Evolutionary conservation across 2,329 filamentous ascomycete genomes (phyloP), one percentile per base, ranked within the genome.

Genomic region (Torrubiella hemipterigena): DNA sequence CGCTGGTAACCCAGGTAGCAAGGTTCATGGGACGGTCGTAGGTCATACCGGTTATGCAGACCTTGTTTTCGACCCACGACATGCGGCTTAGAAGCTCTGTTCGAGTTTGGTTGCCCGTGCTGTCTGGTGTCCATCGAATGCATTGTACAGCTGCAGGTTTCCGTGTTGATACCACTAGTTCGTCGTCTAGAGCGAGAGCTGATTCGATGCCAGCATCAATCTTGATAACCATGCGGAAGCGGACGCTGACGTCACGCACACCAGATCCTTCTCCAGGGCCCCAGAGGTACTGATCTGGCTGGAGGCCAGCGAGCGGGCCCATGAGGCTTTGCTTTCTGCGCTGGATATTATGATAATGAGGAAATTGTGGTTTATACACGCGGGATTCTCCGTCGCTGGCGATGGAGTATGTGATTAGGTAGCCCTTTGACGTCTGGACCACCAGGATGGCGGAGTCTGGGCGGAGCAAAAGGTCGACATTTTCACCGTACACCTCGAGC

Each of bases 161-260:
- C 35, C 75, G 68, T 1, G 91, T 98, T 5, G 91, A 84, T 31
- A 98, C 87, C 15, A 96, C 68, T 24, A 98, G 64, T 54, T 96
- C 91, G 34, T 94, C 84, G 42, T 96, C 91, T 15, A 96, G 67
- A 3, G 91, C 89, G 33, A 96, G 61, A 9, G 83, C 85, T 46
- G 78, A 83, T 43, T 78, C 77, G 44, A 98, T 95, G 3, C 91
- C 91, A 3, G 91, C 91, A 55, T 98, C 91, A 13, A 98, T 85
- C 51, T 93, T 93, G 49, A 98, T 96, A 11, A 94, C 89, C 82
- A 95, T 94, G 35, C 89, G 75, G 56, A 98, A 98, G 9, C 85
- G 81, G 29, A 98, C 69, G 45, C 81, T 93, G 34, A 93, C 75
- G 55, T 98, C 91, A 32, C 76, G 73, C 30, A 94, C 77, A 4